Base-by-base conservation (phyloP, 768 basidiomycete genomes). In the Basidioascus undulatus region DNA sequence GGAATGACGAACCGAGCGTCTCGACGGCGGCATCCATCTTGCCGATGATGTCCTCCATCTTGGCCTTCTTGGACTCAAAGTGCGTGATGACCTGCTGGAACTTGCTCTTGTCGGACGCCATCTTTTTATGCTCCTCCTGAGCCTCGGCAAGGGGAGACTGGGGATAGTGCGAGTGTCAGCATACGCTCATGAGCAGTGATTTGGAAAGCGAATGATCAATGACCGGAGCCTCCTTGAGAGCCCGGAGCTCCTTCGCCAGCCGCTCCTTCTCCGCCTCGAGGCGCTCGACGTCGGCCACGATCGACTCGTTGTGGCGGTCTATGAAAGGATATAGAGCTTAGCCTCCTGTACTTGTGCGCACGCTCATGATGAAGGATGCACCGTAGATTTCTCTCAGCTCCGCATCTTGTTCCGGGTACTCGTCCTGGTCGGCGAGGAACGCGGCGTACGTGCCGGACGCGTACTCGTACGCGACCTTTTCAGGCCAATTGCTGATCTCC, bases 251-350 rank as follows among this genome's bases (percentile, higher is more conserved):
- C 16, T 24, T 10, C 20, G 28, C 20, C 25, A 47, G 42, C 15
- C 34, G 24, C 26, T 49, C 44, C 40, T 59, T 51, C 28, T 63
- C 62, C 48, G 70, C 67, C 40, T 57, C 52, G 36, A 57, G 48
- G 19, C 43, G 43, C 32, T 58, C 58, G 32, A 57, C 46, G 45
- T 76, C 74, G 9, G 57, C 56, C 39, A 73, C n/a, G 5, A 76
- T 67, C n/a, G 61, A 62, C 58, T 75, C 72, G 40, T 79, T 76
- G 55, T 76, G 76, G 54, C 66, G 71, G 19, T 67, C 79, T 82
- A 43, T 21, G 36, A 31, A 0, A 13, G 18, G 24, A n/a, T n/a
- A n/a, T n/a, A n/a, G n/a, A n/a, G n/a, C n/a, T n/a, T n/a, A n/a
- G n/a, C n/a, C n/a, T n/a, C n/a, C n/a, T 15, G 21, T 40, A 37